phyloP scores from a whole-genome alignment of 2,329 filamentous ascomycete species.

The Rhynchosporium agropyri region DNA sequence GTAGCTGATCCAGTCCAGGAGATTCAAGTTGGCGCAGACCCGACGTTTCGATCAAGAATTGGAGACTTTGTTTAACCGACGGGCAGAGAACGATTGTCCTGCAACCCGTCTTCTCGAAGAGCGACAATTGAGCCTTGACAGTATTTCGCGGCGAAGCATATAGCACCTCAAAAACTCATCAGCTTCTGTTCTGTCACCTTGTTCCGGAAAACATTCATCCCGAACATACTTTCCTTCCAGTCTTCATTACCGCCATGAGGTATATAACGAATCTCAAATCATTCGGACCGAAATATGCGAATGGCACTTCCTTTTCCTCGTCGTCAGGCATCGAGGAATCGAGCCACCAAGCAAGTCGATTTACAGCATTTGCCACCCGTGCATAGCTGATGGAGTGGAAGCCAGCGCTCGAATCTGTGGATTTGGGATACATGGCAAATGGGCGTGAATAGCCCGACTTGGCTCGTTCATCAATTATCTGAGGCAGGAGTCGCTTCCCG shows the following conservation, averaged over 20 bases:
- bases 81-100: slow-evolving; percentile 26
- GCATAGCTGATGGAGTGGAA: slow-evolving; percentile 20
- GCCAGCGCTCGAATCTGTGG: slow-evolving; percentile 9
- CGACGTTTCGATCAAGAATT: slow-evolving; percentile 12
- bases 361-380: slow-evolving; percentile 32
- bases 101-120: slow-evolving; percentile 43
- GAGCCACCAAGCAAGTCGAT: slow-evolving; percentile 35
- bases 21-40: slow-evolving; percentile 33
- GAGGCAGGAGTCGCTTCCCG: slow-evolving; percentile 18
- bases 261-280: slow-evolving; percentile 32
- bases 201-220: neutral
- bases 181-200: neutral
- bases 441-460: slow-evolving; percentile 18
- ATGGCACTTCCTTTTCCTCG: slow-evolving; percentile 34
- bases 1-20: slow-evolving; percentile 41
- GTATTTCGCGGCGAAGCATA: slow-evolving; percentile 45
- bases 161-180: slow-evolving; percentile 36
- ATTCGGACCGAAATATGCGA: slow-evolving; percentile 51
- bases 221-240: slow-evolving; percentile 41
- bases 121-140: slow-evolving; percentile 40
- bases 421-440: slow-evolving; percentile 21
- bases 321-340: slow-evolving; percentile 14
- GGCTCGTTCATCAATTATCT: slow-evolving; percentile 25
- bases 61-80: slow-evolving; percentile 8
- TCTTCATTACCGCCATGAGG: slow-evolving; percentile 42